Percentiles rank a stretch among this genome's conserved stretches.
Conservation (phyloP, 305 asterid species). For the Solanum hybrid region DNA sequence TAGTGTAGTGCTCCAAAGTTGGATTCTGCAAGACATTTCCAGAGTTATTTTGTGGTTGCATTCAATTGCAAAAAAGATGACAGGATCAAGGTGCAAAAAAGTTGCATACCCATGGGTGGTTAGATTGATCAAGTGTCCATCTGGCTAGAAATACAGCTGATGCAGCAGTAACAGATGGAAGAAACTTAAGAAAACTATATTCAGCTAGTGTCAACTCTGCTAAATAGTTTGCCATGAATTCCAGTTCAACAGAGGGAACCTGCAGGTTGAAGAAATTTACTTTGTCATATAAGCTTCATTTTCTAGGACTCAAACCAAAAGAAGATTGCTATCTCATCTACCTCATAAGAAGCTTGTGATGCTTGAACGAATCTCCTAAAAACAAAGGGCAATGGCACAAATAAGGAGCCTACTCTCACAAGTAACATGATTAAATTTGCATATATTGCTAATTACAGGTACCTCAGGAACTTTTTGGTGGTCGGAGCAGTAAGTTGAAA, state of each 20-base stretch:
- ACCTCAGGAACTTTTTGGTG: conserved; percentile 71
- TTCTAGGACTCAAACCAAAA: not conserved
- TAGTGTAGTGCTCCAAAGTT: conserved; percentile 83
- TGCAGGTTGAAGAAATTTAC: conserved; percentile 25
- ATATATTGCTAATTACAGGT: not conserved
- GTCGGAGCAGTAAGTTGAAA: conserved; percentile 69
- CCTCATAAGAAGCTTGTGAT: conserved; percentile 84
- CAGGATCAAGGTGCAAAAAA: conserved; percentile 14
- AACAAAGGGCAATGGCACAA: conserved; percentile 5
- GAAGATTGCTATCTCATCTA: conserved; percentile 18
- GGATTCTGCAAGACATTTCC: conserved; percentile 47
- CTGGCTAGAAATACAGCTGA: conserved; percentile 88
- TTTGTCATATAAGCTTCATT: conserved; percentile 14
- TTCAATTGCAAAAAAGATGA: not conserved
- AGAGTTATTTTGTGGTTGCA: not conserved
- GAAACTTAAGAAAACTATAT: conserved; percentile 72
- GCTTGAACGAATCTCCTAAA: conserved; percentile 95
- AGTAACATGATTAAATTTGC: not conserved
- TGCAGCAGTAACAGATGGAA: conserved; percentile 92
- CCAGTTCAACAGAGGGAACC: conserved; percentile 93
- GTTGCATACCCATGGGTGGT: conserved; percentile 84
- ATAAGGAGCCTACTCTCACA: conserved; percentile 7
- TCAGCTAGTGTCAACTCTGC: conserved; percentile 81
- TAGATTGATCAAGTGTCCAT: conserved; percentile 94
- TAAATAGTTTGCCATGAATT: conserved; percentile 83